phyloP scores from a whole-genome alignment of 108 stramenopile genomes.

The Epipyxis sp. region DNA sequence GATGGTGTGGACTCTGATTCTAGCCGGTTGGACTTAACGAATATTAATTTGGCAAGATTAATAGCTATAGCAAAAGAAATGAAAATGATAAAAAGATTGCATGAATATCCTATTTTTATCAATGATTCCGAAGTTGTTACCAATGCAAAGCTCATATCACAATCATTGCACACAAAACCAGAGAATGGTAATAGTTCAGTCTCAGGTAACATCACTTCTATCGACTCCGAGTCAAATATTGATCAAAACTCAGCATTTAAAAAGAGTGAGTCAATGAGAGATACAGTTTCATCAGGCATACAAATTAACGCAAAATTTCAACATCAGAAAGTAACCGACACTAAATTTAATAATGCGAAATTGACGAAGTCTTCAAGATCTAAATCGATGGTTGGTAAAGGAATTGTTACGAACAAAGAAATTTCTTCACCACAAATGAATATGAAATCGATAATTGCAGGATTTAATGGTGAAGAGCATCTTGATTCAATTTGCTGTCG shows the following conservation, averaged over 20 bases:
- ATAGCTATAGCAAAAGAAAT: neutral
- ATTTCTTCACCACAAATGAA: too few species aligned
- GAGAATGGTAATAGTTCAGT: neutral
- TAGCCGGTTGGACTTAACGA: neutral
- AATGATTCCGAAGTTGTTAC: neutral
- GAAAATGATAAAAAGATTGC: neutral
- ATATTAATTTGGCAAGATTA: neutral
- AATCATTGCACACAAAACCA: neutral
- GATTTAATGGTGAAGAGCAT: conserved; percentile 10
- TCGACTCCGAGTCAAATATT: neutral
- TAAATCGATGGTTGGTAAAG: neutral
- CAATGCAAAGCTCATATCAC: neutral
- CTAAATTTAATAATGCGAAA: neutral
- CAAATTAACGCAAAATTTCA: neutral
- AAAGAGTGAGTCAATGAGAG: neutral
- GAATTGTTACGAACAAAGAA: too few species aligned
- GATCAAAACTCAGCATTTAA: neutral
- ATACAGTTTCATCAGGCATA: neutral
- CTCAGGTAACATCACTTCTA: neutral
- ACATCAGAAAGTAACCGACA: neutral
- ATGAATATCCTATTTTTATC: conserved; percentile 17
- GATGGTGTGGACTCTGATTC: neutral
- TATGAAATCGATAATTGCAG: too few species aligned
- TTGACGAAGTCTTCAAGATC: neutral
- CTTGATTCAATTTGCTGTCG: neutral